Base-by-base conservation (phyloP, 2,329 filamentous ascomycete species). In the Ceratocystis destructans region DNA sequence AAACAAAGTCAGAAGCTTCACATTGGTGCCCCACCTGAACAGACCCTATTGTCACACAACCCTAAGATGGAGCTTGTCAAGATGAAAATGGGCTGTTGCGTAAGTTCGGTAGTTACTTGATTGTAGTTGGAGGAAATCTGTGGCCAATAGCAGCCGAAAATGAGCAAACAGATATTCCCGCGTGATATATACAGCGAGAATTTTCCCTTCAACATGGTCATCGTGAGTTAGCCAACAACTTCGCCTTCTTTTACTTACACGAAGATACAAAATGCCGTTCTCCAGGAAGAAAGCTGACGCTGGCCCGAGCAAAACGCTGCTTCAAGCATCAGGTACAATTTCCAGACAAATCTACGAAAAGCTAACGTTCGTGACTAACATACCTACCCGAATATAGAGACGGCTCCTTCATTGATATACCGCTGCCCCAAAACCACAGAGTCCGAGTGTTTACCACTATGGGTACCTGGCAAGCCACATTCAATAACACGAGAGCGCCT, bases 401-500 rank as follows among this genome's bases (percentile, higher is more conserved):
- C 48, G 20, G 6, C 20, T 25, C 3, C 48, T 4, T 5, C 48
- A 53, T 28, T 25, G 8, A 17, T 4, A 53, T 15, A n/a, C 15
- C 22, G 25, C 48, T 5, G 20, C 2, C 7, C 48, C 12, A 53
- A 5, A 28, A 5, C 22, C 48, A 1, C 48, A 15, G 20, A 10
- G 22, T 12, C 48, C 10, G 22, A 53, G 15, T 25, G 20, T 15
- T 41, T 41, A 53, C 22, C 48, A 15, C 2, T 28, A 28, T 28
- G 22, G 48, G 8, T 22, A 22, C 48, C 48, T 22, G 22, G 20
- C 61, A 20, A 62, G 61, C 37, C 61, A 17, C 22, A 41, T 45
- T 45, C 44, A 22, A 62, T 62, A 17, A 62, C 61, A 5, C 37
- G 25, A 28, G 61, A 62, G 45, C 61, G 61, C 25, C 61, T 62